These are phyloP conservation scores for Articulospora tetracladia DNA, from an alignment of 495 filamentous ascomycete species.

Conservation along the genomic window DNA sequence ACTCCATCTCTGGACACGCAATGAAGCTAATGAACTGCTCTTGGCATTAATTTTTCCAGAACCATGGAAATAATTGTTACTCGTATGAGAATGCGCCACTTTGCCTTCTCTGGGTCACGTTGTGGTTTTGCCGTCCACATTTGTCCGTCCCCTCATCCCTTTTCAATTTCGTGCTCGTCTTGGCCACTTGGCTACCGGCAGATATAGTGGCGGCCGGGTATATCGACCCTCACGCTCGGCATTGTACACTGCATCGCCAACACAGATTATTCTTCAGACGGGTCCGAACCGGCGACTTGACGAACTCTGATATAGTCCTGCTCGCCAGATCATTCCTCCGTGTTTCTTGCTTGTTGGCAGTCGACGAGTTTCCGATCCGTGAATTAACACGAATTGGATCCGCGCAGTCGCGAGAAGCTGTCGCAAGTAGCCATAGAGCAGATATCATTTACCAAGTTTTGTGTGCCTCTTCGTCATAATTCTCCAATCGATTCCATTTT, in stretches of 20 bases:
- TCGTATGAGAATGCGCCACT: not conserved
- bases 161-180: not conserved
- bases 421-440: too few relatives aligned
- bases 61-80: not conserved
- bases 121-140: not conserved
- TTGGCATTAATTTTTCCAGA: not conserved
- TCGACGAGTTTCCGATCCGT: not conserved
- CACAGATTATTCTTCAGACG: not conserved
- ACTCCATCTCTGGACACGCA: not conserved
- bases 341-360: not conserved
- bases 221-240: not conserved
- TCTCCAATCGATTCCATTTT: too few relatives aligned
- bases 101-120: not conserved
- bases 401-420: not conserved
- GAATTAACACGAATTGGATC: not conserved
- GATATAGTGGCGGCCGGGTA: not conserved
- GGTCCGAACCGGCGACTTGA: not conserved
- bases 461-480: too few relatives aligned
- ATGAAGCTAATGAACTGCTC: not conserved
- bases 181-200: not conserved
- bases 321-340: not conserved
- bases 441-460: too few relatives aligned
- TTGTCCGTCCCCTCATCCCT: not conserved
- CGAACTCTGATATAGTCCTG: not conserved
- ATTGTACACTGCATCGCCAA: too few relatives aligned